Base-by-base conservation (phyloP, 2,329 filamentous ascomycete species). In the Zasmidium cellare region DNA sequence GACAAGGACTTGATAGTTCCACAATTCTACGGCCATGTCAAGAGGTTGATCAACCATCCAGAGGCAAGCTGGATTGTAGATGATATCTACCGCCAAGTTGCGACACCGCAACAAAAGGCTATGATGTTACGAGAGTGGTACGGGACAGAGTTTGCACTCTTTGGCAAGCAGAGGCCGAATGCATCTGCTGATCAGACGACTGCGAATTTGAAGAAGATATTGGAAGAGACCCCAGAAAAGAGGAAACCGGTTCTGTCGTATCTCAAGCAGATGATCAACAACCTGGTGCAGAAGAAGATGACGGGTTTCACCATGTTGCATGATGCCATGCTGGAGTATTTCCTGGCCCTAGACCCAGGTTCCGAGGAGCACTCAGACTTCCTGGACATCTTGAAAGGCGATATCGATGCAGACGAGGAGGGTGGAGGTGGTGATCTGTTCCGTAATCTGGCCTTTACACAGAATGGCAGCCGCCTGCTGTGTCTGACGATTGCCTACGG, bases 11-110 rank as follows among this genome's bases (percentile, higher is more conserved):
- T 96, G 65, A 90, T 99, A 68, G 87, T 99, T 12, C 88, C 91
- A 46, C 92, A 99, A 74, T 97, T 99, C 77, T 97, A 94, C 74
- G 92, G 94, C 58, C 87, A 93, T 74, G 90, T 97, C 62, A 89
- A 91, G 72, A 90, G 92, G 70, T 80, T 97, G 71, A 97, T 97
- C 74, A 94, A 96, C 74, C 94, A 99, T 76, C 86, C 93, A 1
- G 96, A 99, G 76, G 94, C 91, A 28, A 92, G 91, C 44, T 99
- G 94, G 92, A 97, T 99, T 67, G 80, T 99, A 45, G 96, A 99
- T 74, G 94, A 99, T 74, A 89, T 97, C 65, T 99, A 97, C 79
- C 87, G 94, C 60, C 89, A 88, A 49, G 87, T 93, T 57, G 92
- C 93, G 9, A 94, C 89, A 20, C 87, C 87, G 70, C 83, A 90